Base-by-base conservation (phyloP, 176 grass and related monocot genomes). In the Coix lacrymajobi region DNA sequence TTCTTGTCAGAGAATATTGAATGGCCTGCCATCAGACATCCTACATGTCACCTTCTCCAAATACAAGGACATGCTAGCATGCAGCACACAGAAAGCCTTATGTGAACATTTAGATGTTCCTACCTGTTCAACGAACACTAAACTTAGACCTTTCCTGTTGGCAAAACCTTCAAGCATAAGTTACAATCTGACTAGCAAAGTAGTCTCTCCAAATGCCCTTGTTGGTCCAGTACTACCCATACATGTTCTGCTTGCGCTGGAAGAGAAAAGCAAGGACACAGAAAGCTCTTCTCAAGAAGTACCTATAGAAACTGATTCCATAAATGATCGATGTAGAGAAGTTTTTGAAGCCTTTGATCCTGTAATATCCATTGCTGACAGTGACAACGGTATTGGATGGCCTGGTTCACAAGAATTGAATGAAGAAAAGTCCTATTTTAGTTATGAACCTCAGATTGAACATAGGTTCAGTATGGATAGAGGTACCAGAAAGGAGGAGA, bases 151-250 rank as follows among this genome's bases (percentile, higher is more conserved):
- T 84, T 95, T 93, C 70, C 71, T 98, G 57, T 46, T 89, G 54
- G 36, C 79, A 64, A 88, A 89, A 84, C 85, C 89, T 86, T 98
- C 87, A 81, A 81, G 82, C 87, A 88, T 70, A 92, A 38, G 87
- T 71, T 80, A 83, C 77, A 88, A 88, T 70, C 80, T 90, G 78
- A 88, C 77, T 66, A 81, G 78, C 66, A 93, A 87, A 89, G 81
- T 71, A 90, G 43, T 38, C 72, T 58, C 57, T 84, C 71, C 33
- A 69, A 58, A 90, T 77, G 44, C 40, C 81, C 85, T 95, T 79
- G 82, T 98, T 32, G 96, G 91, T 56, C 93, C 96, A 66, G 86
- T 96, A 48, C 84, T 98, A 12, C 93, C 96, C n/a, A 17, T 96
- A 73, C 85, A 61, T 71, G 84, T 93, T 90, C 91, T 98, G 79